Base-by-base conservation (phyloP, 2,329 filamentous ascomycete species). In the Trichoderma asperellum region DNA sequence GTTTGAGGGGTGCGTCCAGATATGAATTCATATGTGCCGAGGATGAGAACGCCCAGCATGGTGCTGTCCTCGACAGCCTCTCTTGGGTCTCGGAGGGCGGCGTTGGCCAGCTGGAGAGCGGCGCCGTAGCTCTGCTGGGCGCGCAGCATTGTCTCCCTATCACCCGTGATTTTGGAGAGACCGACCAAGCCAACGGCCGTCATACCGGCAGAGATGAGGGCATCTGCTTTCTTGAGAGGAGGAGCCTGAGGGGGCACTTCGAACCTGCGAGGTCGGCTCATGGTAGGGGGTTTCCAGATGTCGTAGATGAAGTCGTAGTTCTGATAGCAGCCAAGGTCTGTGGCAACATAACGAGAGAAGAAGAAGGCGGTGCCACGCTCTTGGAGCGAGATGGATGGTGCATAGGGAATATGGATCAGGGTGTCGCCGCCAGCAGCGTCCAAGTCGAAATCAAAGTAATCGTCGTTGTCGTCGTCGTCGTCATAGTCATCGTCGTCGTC, bases 11-110 rank as follows among this genome's bases (percentile, higher is more conserved):
- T 81, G 24, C 78, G 80, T 18, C 85, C 84, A 12, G 84, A 83
- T 70, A 87, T 79, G 72, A 84, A 85, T 75, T 88, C 86, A 71
- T 85, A 88, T 5, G 86, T 83, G 55, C 84, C 83, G 6, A 88
- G 79, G 57, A 88, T 83, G 58, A 88, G 79, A 18, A 88, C 82
- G 0, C 80, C 82, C 37, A 84, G 82, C 81, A 88, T 83, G 0
- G 86, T 88, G 53, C 80, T 84, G 71, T 84, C 84, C 72, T 83
- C 84, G 73, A 81, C 74, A 11, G 79, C 81, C 68, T 83, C 80
- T 16, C 70, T 73, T 0, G 84, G 81, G 64, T 84, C 76, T 57
- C 78, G 76, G n/a, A 88, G 78, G 2, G 85, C 84, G 21, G 77
- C 75, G 63, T 87, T 86, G 8, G 83, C 86, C 59, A 86, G 74